Base-by-base conservation (phyloP, 768 basidiomycete species). In the Boletellus ananiceps region DNA sequence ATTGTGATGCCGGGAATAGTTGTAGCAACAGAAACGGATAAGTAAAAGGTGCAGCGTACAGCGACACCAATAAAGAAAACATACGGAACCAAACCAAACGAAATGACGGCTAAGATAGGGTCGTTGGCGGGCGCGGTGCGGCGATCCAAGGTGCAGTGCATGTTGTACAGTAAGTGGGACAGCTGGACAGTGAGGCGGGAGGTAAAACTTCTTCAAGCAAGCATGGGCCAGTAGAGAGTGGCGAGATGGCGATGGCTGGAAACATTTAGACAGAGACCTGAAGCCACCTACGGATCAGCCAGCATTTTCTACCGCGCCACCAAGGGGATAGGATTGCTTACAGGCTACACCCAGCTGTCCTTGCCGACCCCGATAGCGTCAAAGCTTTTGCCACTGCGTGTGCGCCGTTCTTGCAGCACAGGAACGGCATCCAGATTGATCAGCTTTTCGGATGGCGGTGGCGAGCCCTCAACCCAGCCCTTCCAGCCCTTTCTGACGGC, bases 381-480 rank as follows among this genome's bases (percentile, higher is more conserved):
- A 54, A 91, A 91, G 67, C 80, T 85, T 71, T 88, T 90, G 44
- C 88, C 88, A 57, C 88, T 90, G 50, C 88, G 74, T n/a, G 86
- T 86, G 52, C 83, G 78, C 51, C 88, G 71, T 69, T 90, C 88
- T 52, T 79, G 80, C 9, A 90, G 74, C 7, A 85, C 69, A 23
- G 82, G 79, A 2, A 83, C 84, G 31, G 76, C 75, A 64, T 91
- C 88, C 52, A 90, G 75, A 60, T 89, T 89, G 69, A 90, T 90
- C 44, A 89, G 71, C 66, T 88, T 89, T 59, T 82, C 78, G 14
- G 86, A 87, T 18, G 88, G 85, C 45, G 82, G 81, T 21, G 86
- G 86, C 18, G 87, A 88, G 57, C 87, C 88, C 72, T 89, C 88
- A 18, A 91, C 85, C 88, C 88, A 91, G 34, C 88, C 88, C 72